phyloP scores from a whole-genome alignment of 495 filamentous ascomycete genomes.

The Hypoxylon crocopeplum region DNA sequence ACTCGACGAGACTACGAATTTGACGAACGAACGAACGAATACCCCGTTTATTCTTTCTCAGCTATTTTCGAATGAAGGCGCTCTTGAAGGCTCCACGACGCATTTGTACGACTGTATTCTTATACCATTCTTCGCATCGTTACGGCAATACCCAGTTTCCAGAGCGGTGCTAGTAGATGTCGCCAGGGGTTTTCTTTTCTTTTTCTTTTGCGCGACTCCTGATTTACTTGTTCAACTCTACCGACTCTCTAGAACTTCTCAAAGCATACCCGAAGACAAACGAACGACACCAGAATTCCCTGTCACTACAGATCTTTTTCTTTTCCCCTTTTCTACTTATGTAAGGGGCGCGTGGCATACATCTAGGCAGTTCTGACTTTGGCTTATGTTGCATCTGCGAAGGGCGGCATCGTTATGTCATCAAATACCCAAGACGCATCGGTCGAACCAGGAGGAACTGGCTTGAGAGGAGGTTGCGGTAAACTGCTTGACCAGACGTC shows the following conservation, averaged over 20 bases:
- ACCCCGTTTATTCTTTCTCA: conserved; percentile 30
- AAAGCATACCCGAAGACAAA: conserved; percentile 5
- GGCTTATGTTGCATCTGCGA: conserved; percentile 4
- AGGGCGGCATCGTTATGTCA: background rate
- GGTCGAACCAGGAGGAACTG: conserved; percentile 1
- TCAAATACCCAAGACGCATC: conserved; percentile 14
- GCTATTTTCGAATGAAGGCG: conserved; percentile 12
- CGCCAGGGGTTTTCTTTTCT: conserved; percentile 7
- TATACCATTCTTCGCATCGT: conserved; percentile 37
- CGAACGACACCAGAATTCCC: conserved; percentile 18
- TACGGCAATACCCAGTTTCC: conserved; percentile 33
- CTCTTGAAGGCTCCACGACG: conserved; percentile 26
- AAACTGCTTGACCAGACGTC: background rate
- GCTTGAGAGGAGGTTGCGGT: conserved; percentile 1
- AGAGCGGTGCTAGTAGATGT: conserved; percentile 27
- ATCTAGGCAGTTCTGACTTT: background rate
- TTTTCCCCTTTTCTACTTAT: conserved; percentile 3
- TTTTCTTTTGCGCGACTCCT: background rate
- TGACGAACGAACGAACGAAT: conserved; percentile 31
- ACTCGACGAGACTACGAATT: conserved; percentile 36
- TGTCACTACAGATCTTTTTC: conserved; percentile 27
- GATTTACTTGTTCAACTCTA: too few relatives aligned
- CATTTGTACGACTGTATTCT: conserved; percentile 37
- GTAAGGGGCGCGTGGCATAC: background rate
- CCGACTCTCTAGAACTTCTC: conserved; percentile 18